Evolutionary conservation across 2,329 filamentous ascomycete species (phyloP), one percentile per base, ranked within the genome.

Genomic region (Penicillium aurantiogriseum): DNA sequence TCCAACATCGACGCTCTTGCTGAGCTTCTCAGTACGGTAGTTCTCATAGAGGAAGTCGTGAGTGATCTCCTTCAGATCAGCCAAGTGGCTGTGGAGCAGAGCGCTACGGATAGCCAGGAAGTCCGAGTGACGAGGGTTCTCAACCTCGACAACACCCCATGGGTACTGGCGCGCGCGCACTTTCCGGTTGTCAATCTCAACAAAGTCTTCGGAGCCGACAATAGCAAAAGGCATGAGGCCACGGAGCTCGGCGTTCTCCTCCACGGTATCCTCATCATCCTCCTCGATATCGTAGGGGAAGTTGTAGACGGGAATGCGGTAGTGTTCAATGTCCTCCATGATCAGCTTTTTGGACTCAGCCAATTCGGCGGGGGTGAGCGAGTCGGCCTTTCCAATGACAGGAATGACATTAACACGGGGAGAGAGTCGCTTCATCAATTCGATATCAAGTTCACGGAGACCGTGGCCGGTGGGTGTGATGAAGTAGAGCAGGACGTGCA

Each of bases 31-130:
- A 73, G 94, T 99, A 91, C 94, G 92, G 85, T 99, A 99, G 82
- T 99, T 99, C 78, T 99, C 94, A 81, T 99, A 99, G 64, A 99
- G 83, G 88, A 99, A 99, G 79, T 99, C 94, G 79, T 99, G 94
- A 51, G 94, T 99, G 74, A 99, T 99, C 79, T 99, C 94, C 87
- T 99, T 99, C 71, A 99, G 81, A 77, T 99, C 94, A 61, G 94
- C 94, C 74, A 99, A 81, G 82, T 99, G 94, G 80, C 92, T 97
- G 84, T 99, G 94, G 62, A 99, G 85, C 56, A 99, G 88, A 55
- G 94, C 94, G 59, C 92, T 97, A 75, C 94, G 89, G 74, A 99
- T 96, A 64, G 94, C 94, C 66, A 99, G 81, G 84, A 99, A 99
- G 78, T 99, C 94, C 47, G 92, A 97, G 82, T 99, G 94, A 73